phyloP scores from a whole-genome alignment of 139 green algal genomes.

The Monoraphidium neglectum region DNA sequence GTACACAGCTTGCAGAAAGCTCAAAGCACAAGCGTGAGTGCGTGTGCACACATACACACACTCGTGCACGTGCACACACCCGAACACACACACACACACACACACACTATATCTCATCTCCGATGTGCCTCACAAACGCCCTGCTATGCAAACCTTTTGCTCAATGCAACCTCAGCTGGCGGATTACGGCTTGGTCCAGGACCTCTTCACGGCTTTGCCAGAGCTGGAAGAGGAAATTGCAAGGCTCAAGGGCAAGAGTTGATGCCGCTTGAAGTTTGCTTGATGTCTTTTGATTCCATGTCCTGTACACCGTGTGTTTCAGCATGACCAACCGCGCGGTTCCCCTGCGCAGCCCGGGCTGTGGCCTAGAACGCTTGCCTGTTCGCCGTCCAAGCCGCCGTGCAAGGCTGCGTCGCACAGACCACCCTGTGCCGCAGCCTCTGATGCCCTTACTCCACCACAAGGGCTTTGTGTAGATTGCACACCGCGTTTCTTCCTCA shows the following conservation, averaged over 20 bases:
- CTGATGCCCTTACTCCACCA: too few species aligned
- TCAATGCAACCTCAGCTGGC: constrained; percentile 60
- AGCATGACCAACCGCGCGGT: too few species aligned
- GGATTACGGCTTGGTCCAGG: constrained; percentile 87
- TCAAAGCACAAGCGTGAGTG: neutral
- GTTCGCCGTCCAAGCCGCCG: too few species aligned
- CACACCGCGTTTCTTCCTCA: too few species aligned
- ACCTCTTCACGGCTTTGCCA: constrained; percentile 85
- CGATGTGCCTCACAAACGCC: neutral
- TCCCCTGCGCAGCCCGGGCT: too few species aligned
- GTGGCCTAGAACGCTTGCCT: too few species aligned
- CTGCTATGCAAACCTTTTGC: neutral
- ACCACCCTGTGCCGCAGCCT: too few species aligned
- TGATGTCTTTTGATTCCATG: too few species aligned
- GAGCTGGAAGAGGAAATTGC: constrained; percentile 67
- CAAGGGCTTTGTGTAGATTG: too few species aligned
- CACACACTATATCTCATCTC: neutral
- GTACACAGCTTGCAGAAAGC: neutral
- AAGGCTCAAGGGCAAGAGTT: constrained; percentile 31
- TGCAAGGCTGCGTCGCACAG: too few species aligned
- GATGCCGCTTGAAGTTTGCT: too few species aligned
- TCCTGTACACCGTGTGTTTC: too few species aligned
- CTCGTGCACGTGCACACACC: neutral
- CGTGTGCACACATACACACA: neutral
- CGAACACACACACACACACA: neutral